A percentile compares a stretch with the other conserved stretches of the same genome.
phyloP scores from a whole-genome alignment of 805 yeast genomes.

The Kodamaea sagamina region DNA sequence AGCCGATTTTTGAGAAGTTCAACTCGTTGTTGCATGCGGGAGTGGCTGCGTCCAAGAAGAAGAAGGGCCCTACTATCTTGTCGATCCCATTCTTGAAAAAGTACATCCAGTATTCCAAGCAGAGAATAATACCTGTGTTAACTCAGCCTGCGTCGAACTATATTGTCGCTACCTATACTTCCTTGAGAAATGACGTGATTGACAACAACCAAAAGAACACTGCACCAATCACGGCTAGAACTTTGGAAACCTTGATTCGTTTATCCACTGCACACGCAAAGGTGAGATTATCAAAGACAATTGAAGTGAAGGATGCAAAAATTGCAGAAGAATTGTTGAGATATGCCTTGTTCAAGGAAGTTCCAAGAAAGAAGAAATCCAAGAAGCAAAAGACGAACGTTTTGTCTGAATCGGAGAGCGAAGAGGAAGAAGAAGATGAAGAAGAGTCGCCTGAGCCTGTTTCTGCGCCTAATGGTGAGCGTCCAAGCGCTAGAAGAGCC shows the following conservation, averaged over 20 bases:
- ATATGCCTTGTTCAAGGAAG: constrained; percentile 83
- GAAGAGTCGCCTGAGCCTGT: constrained; percentile 22
- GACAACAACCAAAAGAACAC: constrained; percentile 70
- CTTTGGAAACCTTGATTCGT: constrained; percentile 93
- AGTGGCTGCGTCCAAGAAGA: constrained; percentile 37
- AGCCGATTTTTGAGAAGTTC: constrained; percentile 80
- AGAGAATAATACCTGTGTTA: constrained; percentile 77
- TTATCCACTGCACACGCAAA: constrained; percentile 96
- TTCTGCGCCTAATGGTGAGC: constrained; percentile 13
- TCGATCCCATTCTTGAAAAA: constrained; percentile 86
- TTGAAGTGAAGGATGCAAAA: constrained; percentile 75
- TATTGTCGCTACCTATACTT: constrained; percentile 78
- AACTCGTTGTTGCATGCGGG: constrained; percentile 83
- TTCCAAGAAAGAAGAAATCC: constrained; percentile 31
- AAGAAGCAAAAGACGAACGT: constrained; percentile 30
- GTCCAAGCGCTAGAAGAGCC: constrained; percentile 22
- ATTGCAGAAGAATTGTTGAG: constrained; percentile 85
- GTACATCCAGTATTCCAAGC: constrained; percentile 91
- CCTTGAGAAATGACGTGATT: constrained; percentile 72
- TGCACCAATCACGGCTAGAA: constrained; percentile 97
- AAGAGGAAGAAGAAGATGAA: constrained; percentile 34
- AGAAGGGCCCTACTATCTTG: constrained; percentile 40
- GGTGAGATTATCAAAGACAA: constrained; percentile 77
- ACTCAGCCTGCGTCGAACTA: constrained; percentile 75
- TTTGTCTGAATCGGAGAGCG: constrained; percentile 22